Evolutionary conservation across 2,329 filamentous ascomycete genomes (phyloP).

Genomic region (Fusarium zealandicum): DNA sequence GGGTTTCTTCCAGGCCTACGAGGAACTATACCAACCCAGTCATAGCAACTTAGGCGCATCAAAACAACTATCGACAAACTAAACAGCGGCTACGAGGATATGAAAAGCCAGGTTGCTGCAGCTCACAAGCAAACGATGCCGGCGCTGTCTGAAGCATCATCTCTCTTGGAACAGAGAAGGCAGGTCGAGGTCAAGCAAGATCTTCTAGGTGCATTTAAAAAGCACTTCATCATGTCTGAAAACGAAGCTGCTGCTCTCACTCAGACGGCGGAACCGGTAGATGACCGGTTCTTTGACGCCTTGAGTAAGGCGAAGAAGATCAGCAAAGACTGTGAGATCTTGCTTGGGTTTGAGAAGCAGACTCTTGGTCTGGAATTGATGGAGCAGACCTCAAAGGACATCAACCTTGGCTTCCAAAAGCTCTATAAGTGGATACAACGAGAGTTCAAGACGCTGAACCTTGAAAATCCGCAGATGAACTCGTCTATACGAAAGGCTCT

Average conservation of each 20-base stretch:
- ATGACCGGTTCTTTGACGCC: constrained; percentile 82
- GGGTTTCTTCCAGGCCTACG: constrained; percentile 41
- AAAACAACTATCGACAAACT: constrained; percentile 78
- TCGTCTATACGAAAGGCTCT: constrained; percentile 83
- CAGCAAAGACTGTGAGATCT: constrained; percentile 83
- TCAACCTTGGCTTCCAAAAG: constrained; percentile 93
- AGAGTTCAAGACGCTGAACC: constrained; percentile 89
- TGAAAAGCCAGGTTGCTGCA: constrained; percentile 78
- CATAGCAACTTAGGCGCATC: constrained; percentile 84
- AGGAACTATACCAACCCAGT: constrained; percentile 40
- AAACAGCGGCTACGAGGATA: constrained; percentile 80
- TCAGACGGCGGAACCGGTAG: constrained; percentile 79
- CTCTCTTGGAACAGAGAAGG: constrained; percentile 74
- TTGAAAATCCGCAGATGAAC: constrained; percentile 94
- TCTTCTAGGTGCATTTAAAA: constrained; percentile 77
- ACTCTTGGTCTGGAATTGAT: constrained; percentile 87
- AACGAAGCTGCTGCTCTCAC: constrained; percentile 80
- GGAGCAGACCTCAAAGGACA: constrained; percentile 84
- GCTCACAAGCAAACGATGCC: constrained; percentile 77
- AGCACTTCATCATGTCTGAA: constrained; percentile 85
- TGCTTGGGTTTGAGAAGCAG: constrained; percentile 91
- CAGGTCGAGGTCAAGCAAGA: constrained; percentile 82
- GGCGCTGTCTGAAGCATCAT: constrained; percentile 78
- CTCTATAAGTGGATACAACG: constrained; percentile 94
- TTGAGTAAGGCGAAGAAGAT: constrained; percentile 85